Conservation (phyloP, 31 red algal genomes). For the Porphyra umbilicalis region DNA sequence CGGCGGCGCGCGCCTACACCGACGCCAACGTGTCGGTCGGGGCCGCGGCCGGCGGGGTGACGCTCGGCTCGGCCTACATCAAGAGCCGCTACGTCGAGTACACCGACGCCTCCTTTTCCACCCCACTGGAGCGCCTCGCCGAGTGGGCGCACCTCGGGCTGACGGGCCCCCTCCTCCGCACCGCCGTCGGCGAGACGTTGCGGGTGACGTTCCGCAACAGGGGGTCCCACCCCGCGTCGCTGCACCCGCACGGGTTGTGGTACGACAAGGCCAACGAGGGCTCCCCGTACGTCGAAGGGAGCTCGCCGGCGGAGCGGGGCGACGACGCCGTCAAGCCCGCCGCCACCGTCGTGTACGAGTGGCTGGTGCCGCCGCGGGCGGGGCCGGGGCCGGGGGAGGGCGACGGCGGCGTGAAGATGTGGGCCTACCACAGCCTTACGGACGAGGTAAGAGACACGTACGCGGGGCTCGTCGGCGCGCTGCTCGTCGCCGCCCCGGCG, state of each 20-base stretch:
- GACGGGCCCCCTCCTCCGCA: conserved; percentile 32
- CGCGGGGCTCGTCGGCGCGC: conserved; percentile 22
- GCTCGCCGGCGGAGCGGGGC: background rate
- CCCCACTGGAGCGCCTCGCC: conserved; percentile 2
- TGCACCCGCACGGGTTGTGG: conserved; percentile 41
- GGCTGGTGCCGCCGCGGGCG: conserved; percentile 24
- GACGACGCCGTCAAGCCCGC: conserved; percentile 16
- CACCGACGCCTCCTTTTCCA: conserved; percentile 20
- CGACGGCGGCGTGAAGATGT: conserved; percentile 18
- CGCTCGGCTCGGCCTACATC: conserved; percentile 22
- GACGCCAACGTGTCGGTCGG: conserved; percentile 4
- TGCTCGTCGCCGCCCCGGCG: conserved; percentile 10
- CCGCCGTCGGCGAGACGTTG: conserved; percentile 17
- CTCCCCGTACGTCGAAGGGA: conserved; percentile 30
- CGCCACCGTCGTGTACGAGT: conserved; percentile 9
- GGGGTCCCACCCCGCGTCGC: conserved; percentile 9
- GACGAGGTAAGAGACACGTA: conserved; percentile 33
- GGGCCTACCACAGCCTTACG: conserved; percentile 31
- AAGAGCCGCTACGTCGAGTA: conserved; percentile 33
- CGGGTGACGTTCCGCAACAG: conserved; percentile 20
- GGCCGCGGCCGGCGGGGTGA: conserved; percentile 1
- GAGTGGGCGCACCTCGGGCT: conserved; percentile 15
- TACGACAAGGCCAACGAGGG: conserved; percentile 33
- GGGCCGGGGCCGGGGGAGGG: conserved; percentile 27
- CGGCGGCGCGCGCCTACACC: conserved; percentile 11